Conservation (phyloP, 768 basidiomycete species). For the Kondoa malvinella region DNA sequence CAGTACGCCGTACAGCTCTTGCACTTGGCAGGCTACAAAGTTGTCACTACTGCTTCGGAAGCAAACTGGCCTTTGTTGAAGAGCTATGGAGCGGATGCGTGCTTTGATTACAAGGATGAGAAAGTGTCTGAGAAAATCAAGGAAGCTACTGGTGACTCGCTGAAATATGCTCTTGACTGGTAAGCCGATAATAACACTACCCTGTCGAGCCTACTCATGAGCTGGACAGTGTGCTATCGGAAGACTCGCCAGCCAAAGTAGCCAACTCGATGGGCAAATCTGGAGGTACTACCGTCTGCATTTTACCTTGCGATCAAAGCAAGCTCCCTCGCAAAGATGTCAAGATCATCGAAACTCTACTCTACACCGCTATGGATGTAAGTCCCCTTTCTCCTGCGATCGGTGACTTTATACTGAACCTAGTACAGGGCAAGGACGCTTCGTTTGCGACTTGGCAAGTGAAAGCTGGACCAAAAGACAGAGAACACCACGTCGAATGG, state of each 20-base stretch:
- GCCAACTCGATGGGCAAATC: not conserved
- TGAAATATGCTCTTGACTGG: conserved; percentile 19
- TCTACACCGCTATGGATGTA: not conserved
- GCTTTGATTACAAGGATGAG: conserved; percentile 33
- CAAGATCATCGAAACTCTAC: conserved; percentile 5
- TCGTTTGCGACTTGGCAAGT: not conserved
- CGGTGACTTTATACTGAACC: not conserved
- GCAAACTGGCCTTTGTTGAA: conserved; percentile 33
- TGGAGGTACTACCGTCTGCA: conserved; percentile 3
- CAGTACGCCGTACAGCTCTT: conserved; percentile 35
- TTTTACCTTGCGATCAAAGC: conserved; percentile 1
- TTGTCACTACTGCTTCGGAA: conserved; percentile 38
- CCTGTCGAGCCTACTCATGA: not conserved
- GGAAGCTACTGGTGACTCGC: conserved; percentile 12
- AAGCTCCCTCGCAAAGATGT: conserved; percentile 9
- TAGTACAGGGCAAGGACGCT: not conserved
- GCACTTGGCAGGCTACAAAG: conserved; percentile 36
- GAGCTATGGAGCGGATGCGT: conserved; percentile 36
- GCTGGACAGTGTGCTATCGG: not conserved
- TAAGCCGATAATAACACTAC: not conserved
- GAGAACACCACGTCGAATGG: conserved; percentile 1
- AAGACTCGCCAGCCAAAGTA: not conserved
- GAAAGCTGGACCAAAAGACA: not conserved
- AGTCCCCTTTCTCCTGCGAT: not conserved
- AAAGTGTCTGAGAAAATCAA: conserved; percentile 18